Conservation (phyloP, 495 filamentous ascomycete genomes). For the Penicillium chermesinum region DNA sequence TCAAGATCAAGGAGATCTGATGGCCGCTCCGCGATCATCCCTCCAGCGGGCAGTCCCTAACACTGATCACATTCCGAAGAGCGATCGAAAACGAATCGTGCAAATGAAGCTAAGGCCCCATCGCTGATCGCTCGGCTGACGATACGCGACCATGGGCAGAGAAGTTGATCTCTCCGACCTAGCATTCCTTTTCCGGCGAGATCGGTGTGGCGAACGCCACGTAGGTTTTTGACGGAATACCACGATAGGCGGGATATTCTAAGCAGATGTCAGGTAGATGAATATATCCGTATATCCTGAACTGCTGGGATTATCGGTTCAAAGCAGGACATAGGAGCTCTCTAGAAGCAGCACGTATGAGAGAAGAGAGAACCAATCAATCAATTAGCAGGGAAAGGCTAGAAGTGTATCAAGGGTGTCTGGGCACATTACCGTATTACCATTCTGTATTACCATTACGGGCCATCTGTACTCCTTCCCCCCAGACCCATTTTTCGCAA, state of each 20-base stretch:
- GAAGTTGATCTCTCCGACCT: slow-evolving; percentile 5
- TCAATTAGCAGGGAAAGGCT: background rate
- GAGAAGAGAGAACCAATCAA: background rate
- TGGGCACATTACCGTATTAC: background rate
- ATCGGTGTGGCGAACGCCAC: slow-evolving; percentile 5
- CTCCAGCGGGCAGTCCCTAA: background rate
- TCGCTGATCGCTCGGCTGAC: slow-evolving; percentile 10
- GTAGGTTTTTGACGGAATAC: background rate
- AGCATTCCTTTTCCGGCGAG: slow-evolving; percentile 12
- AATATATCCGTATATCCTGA: too few relatives aligned
- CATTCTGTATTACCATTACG: slow-evolving; percentile 3
- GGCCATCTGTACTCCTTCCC: background rate
- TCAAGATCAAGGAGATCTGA: slow-evolving; percentile 3
- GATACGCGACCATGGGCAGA: slow-evolving; percentile 1
- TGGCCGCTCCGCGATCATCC: slow-evolving; percentile 8
- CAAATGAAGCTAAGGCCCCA: background rate
- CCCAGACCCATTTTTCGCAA: background rate
- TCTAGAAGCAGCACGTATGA: too few relatives aligned
- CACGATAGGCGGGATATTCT: background rate
- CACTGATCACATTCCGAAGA: background rate
- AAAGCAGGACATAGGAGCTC: too few relatives aligned
- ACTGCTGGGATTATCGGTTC: too few relatives aligned
- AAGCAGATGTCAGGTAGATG: background rate
- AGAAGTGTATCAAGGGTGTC: too few relatives aligned
- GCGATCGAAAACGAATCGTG: background rate